Base-by-base conservation (phyloP, 192 early-diverging fungal species). In the Coemansia sp. region DNA sequence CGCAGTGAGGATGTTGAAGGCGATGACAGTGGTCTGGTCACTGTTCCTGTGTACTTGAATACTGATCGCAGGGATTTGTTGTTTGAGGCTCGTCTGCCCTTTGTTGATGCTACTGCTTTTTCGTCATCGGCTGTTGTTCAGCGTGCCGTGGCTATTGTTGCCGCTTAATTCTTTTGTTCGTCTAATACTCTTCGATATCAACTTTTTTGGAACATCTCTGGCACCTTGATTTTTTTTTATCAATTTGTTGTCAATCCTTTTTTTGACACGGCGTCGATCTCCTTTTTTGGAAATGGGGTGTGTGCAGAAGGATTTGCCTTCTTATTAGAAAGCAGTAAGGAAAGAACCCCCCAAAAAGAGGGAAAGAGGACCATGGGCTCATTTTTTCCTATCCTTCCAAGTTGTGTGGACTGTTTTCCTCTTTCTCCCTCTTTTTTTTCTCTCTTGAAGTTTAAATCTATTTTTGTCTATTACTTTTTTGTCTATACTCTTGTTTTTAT, bases 1-100 rank as follows among this genome's bases (percentile, higher is more conserved):
- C 21, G 50, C 9, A 11, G 26, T 9, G 26, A 26, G 2, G 53
- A 57, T 26, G 26, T 26, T 26, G 26, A 26, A 26, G 26, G 26
- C 26, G 42, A 39, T 11, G 38, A 49, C 4, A 43, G 39, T 13
- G 35, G 37, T 19, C 47, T 63, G 28, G 69, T 60, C 0, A 63
- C 49, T 6, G 67, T 92, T 7, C 90, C 90, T 0, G 90, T 92
- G 13, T 92, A 92, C 39, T 79, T 91, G 50, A 92, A 92, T 55
- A 64, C 66, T 3, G 90, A 92, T 60, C 86, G 90, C 62, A 68
- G 60, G 30, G 79, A 85, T 28, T 63, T 92, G 37, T 52, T 92
- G 64, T 91, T 92, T 55, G 72, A 84, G 30, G 82, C 85, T 17
- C 23, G 59, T 39, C 64, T 88, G 8, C 72, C 77, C 28, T 3